Evolutionary conservation across 495 filamentous ascomycete genomes (phyloP), one percentile per base, ranked within the genome.

Genomic region (Elaphomyces granulatus): DNA sequence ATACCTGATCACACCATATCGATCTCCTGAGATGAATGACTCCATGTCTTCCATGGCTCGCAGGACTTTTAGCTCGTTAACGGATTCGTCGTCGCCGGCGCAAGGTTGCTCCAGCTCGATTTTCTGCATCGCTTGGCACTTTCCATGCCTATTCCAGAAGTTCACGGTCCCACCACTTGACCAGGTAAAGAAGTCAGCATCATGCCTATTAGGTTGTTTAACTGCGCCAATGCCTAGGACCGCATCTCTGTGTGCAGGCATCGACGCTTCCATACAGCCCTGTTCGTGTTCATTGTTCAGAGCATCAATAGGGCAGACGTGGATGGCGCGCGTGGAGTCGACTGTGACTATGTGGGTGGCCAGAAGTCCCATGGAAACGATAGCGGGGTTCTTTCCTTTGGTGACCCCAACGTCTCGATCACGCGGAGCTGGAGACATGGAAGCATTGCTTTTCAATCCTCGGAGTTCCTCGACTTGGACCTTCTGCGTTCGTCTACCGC

Each of bases 161-260:
- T 81, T 71, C 30, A 95, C 74, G 17, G 64, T 68, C 3, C 90
- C 90, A 41, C 72, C 73, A 34, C 70, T 71, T 8, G 87, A 83
- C 83, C 85, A 96, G 0, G 86, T 94, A 47, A 83, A 80, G 53
- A 95, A 93, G 19, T 77, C 71, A 2, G 83, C 79, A 8, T 70
- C 60, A 1, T 72, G 52, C 4, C 56, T 49, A 44, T 81, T 78
- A 0, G 72, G 66, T 20, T 55, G 52, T 3, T 67, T 54, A 3
- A 94, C 56, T 3, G 74, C 49, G 39, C 73, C 64, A 20, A 93
- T 75, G 17, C 92, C 90, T 21, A 85, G 63, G 16, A 92, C 78
- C 2, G 85, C 65, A 45, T 85, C 83, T 32, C 77, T 71, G 52
- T 88, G 85, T 31, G 83, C 87, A 6, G 77, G 75, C 34, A 72